phyloP scores from a whole-genome alignment of 805 yeast species.

The Barnettozyma wickerhamii region DNA sequence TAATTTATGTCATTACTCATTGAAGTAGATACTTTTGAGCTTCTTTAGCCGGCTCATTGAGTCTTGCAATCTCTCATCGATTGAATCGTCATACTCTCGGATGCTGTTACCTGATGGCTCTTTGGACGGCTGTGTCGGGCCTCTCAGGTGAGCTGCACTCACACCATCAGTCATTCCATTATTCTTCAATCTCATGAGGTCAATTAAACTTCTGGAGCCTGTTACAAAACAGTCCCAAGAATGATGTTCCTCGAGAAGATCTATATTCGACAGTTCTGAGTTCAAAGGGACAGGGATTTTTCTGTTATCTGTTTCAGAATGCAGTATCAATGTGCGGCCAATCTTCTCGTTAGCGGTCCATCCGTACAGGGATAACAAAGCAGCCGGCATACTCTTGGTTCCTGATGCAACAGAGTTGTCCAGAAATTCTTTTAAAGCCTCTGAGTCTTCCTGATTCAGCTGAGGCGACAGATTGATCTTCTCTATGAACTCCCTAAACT shows the following conservation, averaged over 20 bases:
- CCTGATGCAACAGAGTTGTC: no score
- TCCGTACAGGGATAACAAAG: neutral
- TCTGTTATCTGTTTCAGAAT: slow-evolving; percentile 6
- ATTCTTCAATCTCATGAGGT: neutral
- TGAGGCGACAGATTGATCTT: neutral
- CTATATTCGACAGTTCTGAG: neutral
- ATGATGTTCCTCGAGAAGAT: slow-evolving; percentile 5
- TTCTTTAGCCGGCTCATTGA: slow-evolving; percentile 10
- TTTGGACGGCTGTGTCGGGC: no score
- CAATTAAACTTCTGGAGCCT: slow-evolving; percentile 1
- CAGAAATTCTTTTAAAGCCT: neutral
- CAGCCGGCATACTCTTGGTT: no score
- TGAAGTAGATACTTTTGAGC: slow-evolving; percentile 16
- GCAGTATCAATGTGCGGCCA: neutral
- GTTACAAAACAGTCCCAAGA: slow-evolving; percentile 5
- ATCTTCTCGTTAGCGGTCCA: neutral
- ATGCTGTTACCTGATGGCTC: no score
- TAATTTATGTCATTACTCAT: neutral
- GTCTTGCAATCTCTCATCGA: slow-evolving; percentile 6
- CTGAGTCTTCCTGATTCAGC: neutral
- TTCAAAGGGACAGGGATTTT: neutral
- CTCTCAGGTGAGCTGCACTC: neutral
- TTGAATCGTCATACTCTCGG: neutral
- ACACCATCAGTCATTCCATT: neutral
- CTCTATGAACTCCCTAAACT: neutral